A percentile compares a stretch with the other conserved stretches of the same genome.
These are phyloP conservation scores for Sequoiadendron giganteum DNA, from an alignment of 75 land plant species.

Conservation along the genomic window DNA sequence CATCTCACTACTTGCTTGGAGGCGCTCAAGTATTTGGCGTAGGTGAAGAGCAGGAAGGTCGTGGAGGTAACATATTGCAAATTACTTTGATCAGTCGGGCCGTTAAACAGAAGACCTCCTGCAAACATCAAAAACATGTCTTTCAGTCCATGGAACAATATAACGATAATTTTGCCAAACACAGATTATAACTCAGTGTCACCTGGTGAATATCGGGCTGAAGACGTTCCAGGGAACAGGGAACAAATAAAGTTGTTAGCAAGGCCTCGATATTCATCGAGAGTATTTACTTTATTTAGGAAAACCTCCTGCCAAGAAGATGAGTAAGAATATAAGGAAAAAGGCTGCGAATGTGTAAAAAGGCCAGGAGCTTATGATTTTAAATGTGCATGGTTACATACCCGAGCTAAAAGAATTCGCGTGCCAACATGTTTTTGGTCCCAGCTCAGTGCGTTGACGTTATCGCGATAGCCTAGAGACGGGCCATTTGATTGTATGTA, in stretches of 20 bases:
- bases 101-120: conserved; percentile 35
- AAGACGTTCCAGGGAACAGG: conserved; percentile 9
- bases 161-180: too few species aligned
- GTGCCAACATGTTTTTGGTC: conserved; percentile 42
- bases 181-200: too few species aligned
- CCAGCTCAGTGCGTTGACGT: conserved; percentile 21
- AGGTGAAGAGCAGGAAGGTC: too few species aligned
- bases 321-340: too few species aligned
- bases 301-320: too few species aligned
- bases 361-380: background rate
- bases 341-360: background rate
- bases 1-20: conserved; percentile 37
- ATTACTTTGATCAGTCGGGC: conserved; percentile 15
- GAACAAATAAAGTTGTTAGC: conserved; percentile 57
- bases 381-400: conserved; percentile 10
- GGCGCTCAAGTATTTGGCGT: conserved; percentile 30
- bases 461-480: conserved; percentile 11
- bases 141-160: background rate
- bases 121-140: background rate
- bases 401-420: conserved; percentile 27
- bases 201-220: conserved; percentile 17
- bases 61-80: too few species aligned
- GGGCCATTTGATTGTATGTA: conserved; percentile 21
- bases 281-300: background rate
- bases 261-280: conserved; percentile 15